These are phyloP conservation scores for Peniophora sp. DNA, from an alignment of 1,284 basidiomycete genomes.

Conservation along the genomic window DNA sequence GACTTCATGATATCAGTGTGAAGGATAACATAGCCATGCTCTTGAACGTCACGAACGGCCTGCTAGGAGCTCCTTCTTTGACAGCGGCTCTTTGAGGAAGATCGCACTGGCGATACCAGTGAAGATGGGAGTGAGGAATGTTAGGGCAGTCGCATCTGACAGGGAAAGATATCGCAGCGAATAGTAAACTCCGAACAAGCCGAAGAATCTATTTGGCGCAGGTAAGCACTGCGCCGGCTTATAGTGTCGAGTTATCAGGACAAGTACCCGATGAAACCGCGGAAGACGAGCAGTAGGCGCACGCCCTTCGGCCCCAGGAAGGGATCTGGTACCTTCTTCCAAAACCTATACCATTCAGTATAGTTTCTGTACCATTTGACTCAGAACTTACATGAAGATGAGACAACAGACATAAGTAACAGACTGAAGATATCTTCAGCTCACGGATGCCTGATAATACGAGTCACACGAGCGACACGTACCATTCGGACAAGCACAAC, in stretches of 20 bases:
- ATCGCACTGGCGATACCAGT: constrained; percentile 63
- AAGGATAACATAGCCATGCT: constrained; percentile 23
- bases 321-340: constrained; percentile 52
- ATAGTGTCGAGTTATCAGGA: constrained; percentile 3
- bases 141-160: constrained; percentile 71
- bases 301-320: constrained; percentile 64
- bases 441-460: background rate
- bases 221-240: constrained; percentile 13
- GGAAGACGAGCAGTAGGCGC: constrained; percentile 43
- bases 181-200: constrained; percentile 63
- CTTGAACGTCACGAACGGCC: constrained; percentile 42
- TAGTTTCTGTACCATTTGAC: background rate
- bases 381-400: constrained; percentile 27
- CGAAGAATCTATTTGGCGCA: constrained; percentile 40
- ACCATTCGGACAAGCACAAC: constrained; percentile 45
- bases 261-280: constrained; percentile 58
- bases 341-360: constrained; percentile 28
- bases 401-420: constrained; percentile 40
- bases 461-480: constrained; percentile 10
- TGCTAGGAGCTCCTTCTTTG: constrained; percentile 50
- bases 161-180: constrained; percentile 51
- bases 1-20: constrained; percentile 21
- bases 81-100: constrained; percentile 60
- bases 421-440: constrained; percentile 14
- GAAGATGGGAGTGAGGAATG: constrained; percentile 65